These are phyloP conservation scores for Xenosphaeropsis pyriputrescens DNA, from an alignment of 2,329 filamentous ascomycete species.

Conservation along the genomic window DNA sequence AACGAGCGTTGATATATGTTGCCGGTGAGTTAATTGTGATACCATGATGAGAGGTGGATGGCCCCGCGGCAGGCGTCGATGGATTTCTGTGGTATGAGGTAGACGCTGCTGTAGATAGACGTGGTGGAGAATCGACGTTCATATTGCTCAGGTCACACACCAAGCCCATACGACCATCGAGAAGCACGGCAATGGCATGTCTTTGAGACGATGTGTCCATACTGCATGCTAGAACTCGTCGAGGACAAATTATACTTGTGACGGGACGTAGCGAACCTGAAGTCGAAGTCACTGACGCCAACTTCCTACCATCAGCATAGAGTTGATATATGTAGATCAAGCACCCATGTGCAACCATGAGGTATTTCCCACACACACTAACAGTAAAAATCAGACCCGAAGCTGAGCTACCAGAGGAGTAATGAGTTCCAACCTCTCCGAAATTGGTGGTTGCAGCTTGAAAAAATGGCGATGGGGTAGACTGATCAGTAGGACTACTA, in stretches of 20 bases:
- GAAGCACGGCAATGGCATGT: constrained; percentile 39
- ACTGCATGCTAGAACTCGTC: constrained; percentile 39
- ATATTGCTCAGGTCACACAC: constrained; percentile 35
- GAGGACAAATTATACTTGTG: constrained; percentile 39
- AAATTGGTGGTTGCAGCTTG: constrained; percentile 20
- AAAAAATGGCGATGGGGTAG: not conserved
- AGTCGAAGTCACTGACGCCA: not conserved
- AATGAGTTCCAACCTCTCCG: constrained; percentile 17
- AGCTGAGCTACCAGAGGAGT: constrained; percentile 5
- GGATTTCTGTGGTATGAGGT: not conserved
- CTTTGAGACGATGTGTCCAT: constrained; percentile 45
- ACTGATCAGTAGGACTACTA: not conserved
- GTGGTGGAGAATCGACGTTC: constrained; percentile 2
- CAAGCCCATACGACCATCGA: constrained; percentile 44
- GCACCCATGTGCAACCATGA: constrained; percentile 37
- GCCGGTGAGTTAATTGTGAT: not conserved
- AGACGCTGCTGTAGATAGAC: not conserved
- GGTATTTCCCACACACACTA: constrained; percentile 41
- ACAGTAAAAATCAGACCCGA: constrained; percentile 17
- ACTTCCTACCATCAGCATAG: constrained; percentile 5
- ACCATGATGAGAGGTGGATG: not conserved
- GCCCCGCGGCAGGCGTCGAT: not conserved
- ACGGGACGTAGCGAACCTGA: constrained; percentile 25
- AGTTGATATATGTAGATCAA: constrained; percentile 39
- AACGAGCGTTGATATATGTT: not conserved